These are phyloP conservation scores for Furcasterigmium furcatum DNA, from an alignment of 2,329 filamentous ascomycete species.

Conservation along the genomic window DNA sequence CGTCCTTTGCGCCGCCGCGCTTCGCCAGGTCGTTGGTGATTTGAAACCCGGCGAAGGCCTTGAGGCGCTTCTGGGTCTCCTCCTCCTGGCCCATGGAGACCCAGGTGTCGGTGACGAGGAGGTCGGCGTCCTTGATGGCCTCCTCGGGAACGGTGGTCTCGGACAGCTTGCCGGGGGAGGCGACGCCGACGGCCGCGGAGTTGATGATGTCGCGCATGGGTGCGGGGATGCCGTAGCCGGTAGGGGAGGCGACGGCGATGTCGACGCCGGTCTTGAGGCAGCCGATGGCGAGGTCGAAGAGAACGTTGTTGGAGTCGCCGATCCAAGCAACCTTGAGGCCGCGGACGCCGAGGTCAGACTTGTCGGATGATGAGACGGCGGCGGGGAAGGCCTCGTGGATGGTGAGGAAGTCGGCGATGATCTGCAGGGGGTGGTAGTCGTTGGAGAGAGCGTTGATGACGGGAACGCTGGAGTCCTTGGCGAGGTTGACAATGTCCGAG, in stretches of 20 bases:
- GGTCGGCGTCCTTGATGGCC: slow-evolving; percentile 78
- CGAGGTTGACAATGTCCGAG: slow-evolving; percentile 68
- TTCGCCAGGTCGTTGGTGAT: slow-evolving; percentile 83
- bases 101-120: slow-evolving; percentile 97
- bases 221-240: slow-evolving; percentile 77
- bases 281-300: slow-evolving; percentile 88
- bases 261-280: slow-evolving; percentile 85
- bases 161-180: slow-evolving; percentile 60
- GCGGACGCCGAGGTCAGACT: slow-evolving; percentile 60
- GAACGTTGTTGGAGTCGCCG: slow-evolving; percentile 94
- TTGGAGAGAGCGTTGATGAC: slow-evolving; percentile 88
- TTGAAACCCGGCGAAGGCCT: slow-evolving; percentile 86
- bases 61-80: slow-evolving; percentile 72
- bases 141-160: slow-evolving; percentile 83
- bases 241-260: slow-evolving; percentile 81
- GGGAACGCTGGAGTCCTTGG: slow-evolving; percentile 71
- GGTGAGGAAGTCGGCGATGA: slow-evolving; percentile 90
- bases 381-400: slow-evolving; percentile 74
- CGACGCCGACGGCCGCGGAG: slow-evolving; percentile 54
- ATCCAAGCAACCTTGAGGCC: slow-evolving; percentile 94
- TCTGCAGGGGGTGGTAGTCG: slow-evolving; percentile 90
- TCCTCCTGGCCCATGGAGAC: slow-evolving; percentile 96
- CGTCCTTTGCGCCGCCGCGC: slow-evolving; percentile 78
- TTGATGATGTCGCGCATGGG: slow-evolving; percentile 72
- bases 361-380: slow-evolving; percentile 22